Percentiles rank a stretch among this genome's conserved stretches.
Evolutionary conservation across 345 rosid species (phyloP).

Genomic region (Salix viminalis): DNA sequence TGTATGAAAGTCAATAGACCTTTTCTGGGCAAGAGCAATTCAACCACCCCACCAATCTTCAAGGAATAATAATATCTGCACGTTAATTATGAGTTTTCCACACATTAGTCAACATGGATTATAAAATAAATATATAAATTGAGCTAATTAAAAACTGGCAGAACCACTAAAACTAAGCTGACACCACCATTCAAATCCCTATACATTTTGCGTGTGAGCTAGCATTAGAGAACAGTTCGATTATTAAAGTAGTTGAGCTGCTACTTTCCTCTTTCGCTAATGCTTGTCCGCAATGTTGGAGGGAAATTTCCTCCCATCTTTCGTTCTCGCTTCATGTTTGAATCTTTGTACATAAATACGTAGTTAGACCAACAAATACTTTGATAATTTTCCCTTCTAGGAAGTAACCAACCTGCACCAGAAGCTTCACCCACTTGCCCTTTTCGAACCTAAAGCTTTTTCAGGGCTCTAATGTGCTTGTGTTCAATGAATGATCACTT

Average conservation of each 20-base stretch:
- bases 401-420: neutral
- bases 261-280: neutral
- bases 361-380: conserved; percentile 25
- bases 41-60: conserved; percentile 2
- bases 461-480: neutral
- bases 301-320: neutral
- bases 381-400: neutral
- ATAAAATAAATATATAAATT: too few species aligned
- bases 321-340: neutral
- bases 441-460: neutral
- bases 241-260: conserved; percentile 10
- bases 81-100: neutral
- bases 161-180: neutral
- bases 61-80: neutral
- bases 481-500: neutral
- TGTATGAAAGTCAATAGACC: neutral
- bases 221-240: neutral
- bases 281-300: neutral
- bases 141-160: neutral
- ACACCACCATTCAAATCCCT: neutral
- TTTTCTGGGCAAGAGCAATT: neutral
- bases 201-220: conserved; percentile 9
- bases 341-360: neutral
- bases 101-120: neutral
- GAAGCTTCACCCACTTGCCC: neutral